Conservation (phyloP, 108 stramenopile species). For the Conticribra weissflogii region DNA sequence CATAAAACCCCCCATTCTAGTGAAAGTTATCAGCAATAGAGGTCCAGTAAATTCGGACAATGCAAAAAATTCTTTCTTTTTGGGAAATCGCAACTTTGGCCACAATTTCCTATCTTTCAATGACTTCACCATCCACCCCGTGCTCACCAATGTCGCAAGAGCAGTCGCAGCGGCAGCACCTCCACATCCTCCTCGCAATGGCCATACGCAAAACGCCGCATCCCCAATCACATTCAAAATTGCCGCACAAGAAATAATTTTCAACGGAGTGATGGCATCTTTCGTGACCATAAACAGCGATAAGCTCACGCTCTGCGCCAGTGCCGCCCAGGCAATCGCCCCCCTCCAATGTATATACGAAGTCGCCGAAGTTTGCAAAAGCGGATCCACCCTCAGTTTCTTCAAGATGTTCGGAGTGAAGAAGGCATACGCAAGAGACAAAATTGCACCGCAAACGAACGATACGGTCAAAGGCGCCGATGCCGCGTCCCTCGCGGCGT, state of each 20-base stretch:
- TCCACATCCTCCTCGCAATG: constrained; percentile 64
- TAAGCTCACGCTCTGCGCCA: constrained; percentile 64
- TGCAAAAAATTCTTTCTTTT: constrained; percentile 52
- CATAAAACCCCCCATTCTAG: constrained; percentile 70
- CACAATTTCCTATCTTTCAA: constrained; percentile 57
- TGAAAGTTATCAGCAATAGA: constrained; percentile 73
- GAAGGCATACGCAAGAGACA: constrained; percentile 67
- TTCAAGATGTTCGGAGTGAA: constrained; percentile 60
- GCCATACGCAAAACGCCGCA: constrained; percentile 68
- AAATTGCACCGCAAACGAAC: constrained; percentile 51
- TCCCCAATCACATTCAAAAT: constrained; percentile 75
- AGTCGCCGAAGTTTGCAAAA: constrained; percentile 39
- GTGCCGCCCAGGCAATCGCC: constrained; percentile 61
- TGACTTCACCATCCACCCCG: constrained; percentile 62
- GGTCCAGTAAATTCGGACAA: constrained; percentile 75
- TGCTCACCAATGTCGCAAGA: constrained; percentile 70
- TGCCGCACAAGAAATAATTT: constrained; percentile 69
- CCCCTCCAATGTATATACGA: constrained; percentile 69
- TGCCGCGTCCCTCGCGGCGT: constrained; percentile 50
- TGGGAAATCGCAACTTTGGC: constrained; percentile 62
- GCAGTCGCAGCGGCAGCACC: constrained; percentile 84
- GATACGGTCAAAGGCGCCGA: constrained; percentile 66
- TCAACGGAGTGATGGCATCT: constrained; percentile 81
- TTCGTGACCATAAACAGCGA: constrained; percentile 72
- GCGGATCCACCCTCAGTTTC: constrained; percentile 55